These are phyloP conservation scores for Fomitopsis pulvina DNA, from an alignment of 768 basidiomycete species.

Conservation along the genomic window DNA sequence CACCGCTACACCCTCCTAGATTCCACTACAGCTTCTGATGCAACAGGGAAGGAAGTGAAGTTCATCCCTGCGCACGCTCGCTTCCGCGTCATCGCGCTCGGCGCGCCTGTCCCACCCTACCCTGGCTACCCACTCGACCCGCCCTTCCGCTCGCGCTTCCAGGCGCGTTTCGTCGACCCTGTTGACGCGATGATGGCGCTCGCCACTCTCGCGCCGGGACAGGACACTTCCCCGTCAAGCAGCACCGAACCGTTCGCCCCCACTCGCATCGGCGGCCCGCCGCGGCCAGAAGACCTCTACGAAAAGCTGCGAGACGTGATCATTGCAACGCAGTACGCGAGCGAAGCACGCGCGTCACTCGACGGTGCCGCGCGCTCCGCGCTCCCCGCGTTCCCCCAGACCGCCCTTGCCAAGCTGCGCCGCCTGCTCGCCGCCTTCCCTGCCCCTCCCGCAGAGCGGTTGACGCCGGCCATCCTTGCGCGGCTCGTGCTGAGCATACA, in stretches of 20 bases:
- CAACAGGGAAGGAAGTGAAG: constrained; percentile 28
- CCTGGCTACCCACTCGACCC: constrained; percentile 61
- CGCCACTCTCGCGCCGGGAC: neutral
- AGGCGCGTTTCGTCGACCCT: constrained; percentile 61
- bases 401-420: constrained; percentile 46
- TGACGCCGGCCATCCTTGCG: constrained; percentile 44
- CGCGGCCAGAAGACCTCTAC: constrained; percentile 22
- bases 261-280: constrained; percentile 4
- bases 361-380: constrained; percentile 46
- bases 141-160: constrained; percentile 63
- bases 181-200: constrained; percentile 45
- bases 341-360: constrained; percentile 48
- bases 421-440: constrained; percentile 43
- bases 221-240: constrained; percentile 6
- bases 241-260: neutral
- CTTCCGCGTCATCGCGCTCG: constrained; percentile 65
- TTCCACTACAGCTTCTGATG: constrained; percentile 5
- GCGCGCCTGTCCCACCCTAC: constrained; percentile 63
- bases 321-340: constrained; percentile 55
- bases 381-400: constrained; percentile 60
- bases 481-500: constrained; percentile 53
- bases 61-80: constrained; percentile 64
- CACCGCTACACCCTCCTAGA: constrained; percentile 50
- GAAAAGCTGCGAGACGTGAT: constrained; percentile 49
- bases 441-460: constrained; percentile 35